These are phyloP conservation scores for Eucalyptus coolabah DNA, from an alignment of 345 rosid genomes.

Conservation along the genomic window DNA sequence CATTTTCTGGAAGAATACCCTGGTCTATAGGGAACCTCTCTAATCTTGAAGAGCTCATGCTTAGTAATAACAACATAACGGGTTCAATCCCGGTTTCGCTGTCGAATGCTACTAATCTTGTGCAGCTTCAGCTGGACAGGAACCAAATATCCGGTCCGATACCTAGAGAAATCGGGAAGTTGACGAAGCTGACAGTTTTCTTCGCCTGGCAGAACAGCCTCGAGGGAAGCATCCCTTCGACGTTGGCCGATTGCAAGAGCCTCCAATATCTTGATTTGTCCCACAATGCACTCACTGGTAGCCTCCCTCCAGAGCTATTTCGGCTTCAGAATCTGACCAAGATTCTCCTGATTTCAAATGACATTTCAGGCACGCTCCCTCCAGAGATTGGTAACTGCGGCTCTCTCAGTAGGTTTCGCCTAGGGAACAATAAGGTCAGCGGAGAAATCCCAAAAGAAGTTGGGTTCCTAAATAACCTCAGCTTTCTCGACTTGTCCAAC, in stretches of 20 bases:
- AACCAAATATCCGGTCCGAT: conserved; percentile 67
- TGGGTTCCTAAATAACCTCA: conserved; percentile 44
- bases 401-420: conserved; percentile 50
- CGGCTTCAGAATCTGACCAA: conserved; percentile 64
- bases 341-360: conserved; percentile 64
- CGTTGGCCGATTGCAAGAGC: conserved; percentile 47
- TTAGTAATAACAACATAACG: conserved; percentile 69
- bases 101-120: conserved; percentile 43
- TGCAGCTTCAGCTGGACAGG: conserved; percentile 68
- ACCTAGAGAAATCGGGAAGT: conserved; percentile 57
- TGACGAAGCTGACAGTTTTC: conserved; percentile 53
- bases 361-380: conserved; percentile 60
- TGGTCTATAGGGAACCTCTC: conserved; percentile 50
- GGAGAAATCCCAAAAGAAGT: conserved; percentile 65
- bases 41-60: conserved; percentile 66
- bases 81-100: conserved; percentile 71
- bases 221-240: conserved; percentile 57
- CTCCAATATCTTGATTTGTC: conserved; percentile 65
- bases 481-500: conserved; percentile 59
- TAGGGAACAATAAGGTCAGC: conserved; percentile 39
- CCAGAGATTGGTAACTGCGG: conserved; percentile 56
- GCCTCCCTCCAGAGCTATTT: conserved; percentile 53
- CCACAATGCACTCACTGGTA: conserved; percentile 57
- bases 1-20: conserved; percentile 66
- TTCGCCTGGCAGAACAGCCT: conserved; percentile 80